Evolutionary conservation across 371 early-diverging fungal species (phyloP), one percentile per base, ranked within the genome.

Genomic region (Apophysomyces variabilis): DNA sequence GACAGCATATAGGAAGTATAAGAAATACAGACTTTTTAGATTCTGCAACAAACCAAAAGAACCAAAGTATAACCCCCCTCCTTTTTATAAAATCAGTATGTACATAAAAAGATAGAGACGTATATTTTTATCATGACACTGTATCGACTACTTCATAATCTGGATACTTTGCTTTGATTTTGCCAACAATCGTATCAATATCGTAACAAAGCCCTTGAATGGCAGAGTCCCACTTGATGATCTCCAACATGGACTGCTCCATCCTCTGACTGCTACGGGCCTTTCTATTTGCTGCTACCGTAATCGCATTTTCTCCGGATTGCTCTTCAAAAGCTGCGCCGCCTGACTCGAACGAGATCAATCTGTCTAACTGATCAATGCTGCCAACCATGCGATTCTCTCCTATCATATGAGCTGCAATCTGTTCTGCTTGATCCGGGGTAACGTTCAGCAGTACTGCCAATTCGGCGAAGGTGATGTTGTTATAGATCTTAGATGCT

Each of bases 361-460:
- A 72, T 36, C 85, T 76, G 35, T 94, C 95, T 44, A 95, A 85
- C 69, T 96, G 98, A 77, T 97, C 98, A 65, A 97, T 94, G 38
- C 87, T 87, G 18, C 94, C 98, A 7, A 84, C 75, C 89, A 97
- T 84, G 38, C 95, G 76, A 16, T 91, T 89, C 74, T 96, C 96
- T n/a, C 86, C 88, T 74, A 96, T 94, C 97, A 96, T 96, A 37
- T 86, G 87, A 11, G 89, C 83, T 8, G 95, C 95, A 46, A 92
- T 83, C 21, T 82, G 80, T 75, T 98, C 98, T 4, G 97, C 98
- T 65, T 91, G 85, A 16, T 92, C 94, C 0, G 87, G 73, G 0
- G 87, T 78, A 36, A 94, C 92, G 6, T 86, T 90, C 16, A 98
- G 76, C 58, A 95, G 73, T 0, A 82, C 81, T 1, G 93, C 95